Evolutionary conservation across 1,284 basidiomycete genomes (phyloP).

Genomic region (Moesziomyces sp.): DNA sequence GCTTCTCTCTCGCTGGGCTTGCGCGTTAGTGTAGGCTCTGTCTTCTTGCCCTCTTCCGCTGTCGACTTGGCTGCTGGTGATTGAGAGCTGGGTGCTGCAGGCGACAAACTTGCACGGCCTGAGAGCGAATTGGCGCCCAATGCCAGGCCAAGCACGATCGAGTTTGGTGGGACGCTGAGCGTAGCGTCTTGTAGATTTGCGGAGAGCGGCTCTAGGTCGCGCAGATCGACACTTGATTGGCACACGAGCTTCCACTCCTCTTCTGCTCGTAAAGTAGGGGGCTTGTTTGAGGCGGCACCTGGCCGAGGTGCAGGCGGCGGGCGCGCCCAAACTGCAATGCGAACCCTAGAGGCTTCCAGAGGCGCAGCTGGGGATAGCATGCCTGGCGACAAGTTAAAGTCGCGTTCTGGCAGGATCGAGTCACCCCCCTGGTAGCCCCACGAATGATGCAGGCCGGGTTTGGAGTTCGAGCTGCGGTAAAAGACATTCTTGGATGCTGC

Average conservation of each 20-base stretch:
- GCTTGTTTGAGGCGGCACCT: not conserved
- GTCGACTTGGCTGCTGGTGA: not conserved
- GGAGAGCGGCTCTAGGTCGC: constrained; percentile 30
- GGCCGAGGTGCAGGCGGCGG: not conserved
- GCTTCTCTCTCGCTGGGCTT: constrained; percentile 31
- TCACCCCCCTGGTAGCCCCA: constrained; percentile 39
- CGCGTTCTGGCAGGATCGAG: constrained; percentile 34
- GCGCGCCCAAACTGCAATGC: constrained; percentile 28
- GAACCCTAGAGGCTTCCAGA: constrained; percentile 12
- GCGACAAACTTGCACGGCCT: constrained; percentile 10
- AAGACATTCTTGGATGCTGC: constrained; percentile 4
- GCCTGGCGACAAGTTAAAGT: constrained; percentile 12
- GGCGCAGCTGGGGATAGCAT: not conserved
- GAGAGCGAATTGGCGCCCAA: constrained; percentile 40
- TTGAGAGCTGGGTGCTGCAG: constrained; percentile 1
- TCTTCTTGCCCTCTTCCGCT: constrained; percentile 1
- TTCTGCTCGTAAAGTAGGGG: not conserved
- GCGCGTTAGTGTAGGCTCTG: constrained; percentile 11
- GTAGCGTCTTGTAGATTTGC: constrained; percentile 23
- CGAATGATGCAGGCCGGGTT: constrained; percentile 41
- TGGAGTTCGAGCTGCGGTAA: constrained; percentile 24
- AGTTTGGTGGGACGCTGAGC: constrained; percentile 26
- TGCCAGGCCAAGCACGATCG: constrained; percentile 35
- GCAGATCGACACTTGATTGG: constrained; percentile 22
- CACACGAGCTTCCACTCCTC: constrained; percentile 33